Percentiles rank a stretch among this genome's conserved stretches.
phyloP scores from a whole-genome alignment of 805 yeast species.

The Candida xyloterini region DNA sequence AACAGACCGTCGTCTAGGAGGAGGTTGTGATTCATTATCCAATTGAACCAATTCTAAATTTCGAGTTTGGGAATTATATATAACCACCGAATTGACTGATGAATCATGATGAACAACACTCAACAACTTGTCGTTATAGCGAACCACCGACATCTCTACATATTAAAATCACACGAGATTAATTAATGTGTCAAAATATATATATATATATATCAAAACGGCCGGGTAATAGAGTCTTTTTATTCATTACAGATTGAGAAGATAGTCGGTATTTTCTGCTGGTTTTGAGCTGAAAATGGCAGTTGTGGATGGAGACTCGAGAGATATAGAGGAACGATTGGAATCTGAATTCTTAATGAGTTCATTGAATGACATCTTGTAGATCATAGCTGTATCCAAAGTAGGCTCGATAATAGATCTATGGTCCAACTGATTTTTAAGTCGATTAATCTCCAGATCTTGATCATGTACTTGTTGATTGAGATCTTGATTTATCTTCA shows the following conservation, averaged over 20 bases:
- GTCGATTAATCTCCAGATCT: neutral
- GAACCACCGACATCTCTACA: conserved; percentile 19
- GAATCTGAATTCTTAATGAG: neutral
- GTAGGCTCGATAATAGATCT: neutral
- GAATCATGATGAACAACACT: conserved; percentile 23
- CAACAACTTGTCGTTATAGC: conserved; percentile 16
- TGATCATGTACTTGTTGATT: neutral
- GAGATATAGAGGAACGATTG: neutral
- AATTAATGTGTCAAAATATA: neutral
- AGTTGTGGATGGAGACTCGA: conserved; percentile 4
- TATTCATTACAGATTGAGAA: conserved; percentile 10
- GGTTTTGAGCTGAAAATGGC: conserved; percentile 5
- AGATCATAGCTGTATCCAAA: conserved; percentile 11
- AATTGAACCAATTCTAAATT: conserved; percentile 27
- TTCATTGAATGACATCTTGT: conserved; percentile 9
- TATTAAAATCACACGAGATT: neutral
- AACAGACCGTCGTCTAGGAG: conserved; percentile 10
- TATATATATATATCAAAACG: neutral
- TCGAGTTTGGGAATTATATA: conserved; percentile 29
- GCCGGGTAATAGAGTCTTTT: conserved; percentile 6
- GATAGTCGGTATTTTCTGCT: conserved; percentile 15
- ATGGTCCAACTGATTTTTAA: neutral
- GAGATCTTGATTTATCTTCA: neutral
- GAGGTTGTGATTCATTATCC: conserved; percentile 4
- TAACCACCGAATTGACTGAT: conserved; percentile 27